Evolutionary conservation across 805 yeast species (phyloP), one percentile per base, ranked within the genome.

Genomic region (Pichia cephalocereana): DNA sequence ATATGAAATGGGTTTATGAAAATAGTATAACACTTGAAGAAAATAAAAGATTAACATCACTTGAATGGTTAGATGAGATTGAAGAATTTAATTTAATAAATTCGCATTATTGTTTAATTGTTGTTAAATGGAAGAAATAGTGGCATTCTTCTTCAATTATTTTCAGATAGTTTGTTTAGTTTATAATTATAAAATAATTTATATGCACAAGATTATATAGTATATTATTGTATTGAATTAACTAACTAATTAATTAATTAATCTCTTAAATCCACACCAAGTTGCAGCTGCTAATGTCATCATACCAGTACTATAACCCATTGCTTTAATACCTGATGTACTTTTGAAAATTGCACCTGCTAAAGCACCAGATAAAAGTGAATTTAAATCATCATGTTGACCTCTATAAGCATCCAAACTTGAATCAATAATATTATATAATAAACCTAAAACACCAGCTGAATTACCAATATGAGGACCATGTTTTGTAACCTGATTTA

Each of bases 401-500:
- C 95, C 97, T 70, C 97, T 83, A 47, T 82, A 63, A 40, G 77
- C 74, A 66, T 87, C 98, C 55, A 93, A 72, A 11, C 83, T 64
- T 30, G 93, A 79, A 68, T 89, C 90, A 57, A 87, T 74, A 56
- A 91, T 66, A 70, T 93, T 93, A 70, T 93, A 93, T 54, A 85
- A 77, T 59, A 93, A 69, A 26, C 97, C 96, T 57, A 93, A 74
- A 19, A 89, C 95, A 70, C 97, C 99, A 15, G 96, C 95, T 46
- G 84, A 82, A 72, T 93, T 93, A 58, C 98, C 99, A 62, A 91
- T 69, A 67, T 80, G 91, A 23, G 99, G 99, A 52, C 99, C 99
- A 66, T 96, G 82, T 62, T 88, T 85, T 39, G 99, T 93, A 60
- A 93, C 77, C 63, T 87, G 86, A 74, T 93, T 93, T 60, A 93